Base-by-base conservation (phyloP, 768 basidiomycete species). In the Sarcodon sp. region DNA sequence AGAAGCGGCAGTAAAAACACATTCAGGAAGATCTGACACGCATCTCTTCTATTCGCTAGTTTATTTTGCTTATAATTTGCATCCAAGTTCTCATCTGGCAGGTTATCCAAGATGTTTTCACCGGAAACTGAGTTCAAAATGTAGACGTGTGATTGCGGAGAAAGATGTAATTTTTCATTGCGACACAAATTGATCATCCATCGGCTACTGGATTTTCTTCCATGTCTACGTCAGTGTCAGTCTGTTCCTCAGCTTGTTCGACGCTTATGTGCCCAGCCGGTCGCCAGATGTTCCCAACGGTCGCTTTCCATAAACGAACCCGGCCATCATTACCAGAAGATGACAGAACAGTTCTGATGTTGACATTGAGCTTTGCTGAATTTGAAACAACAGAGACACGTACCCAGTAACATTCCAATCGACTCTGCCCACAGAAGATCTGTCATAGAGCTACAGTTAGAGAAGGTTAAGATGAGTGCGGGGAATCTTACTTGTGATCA, bases 341-440 rank as follows among this genome's bases (percentile, higher is more conserved):
- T 1, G 86, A 83, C 7, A 94, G 69, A 6, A 91, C 72, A 4
- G 90, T 91, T 15, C 89, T 89, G 49, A 27, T 38, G n/a, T 34
- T 41, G 10, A 47, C 7, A 37, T 45, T 21, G 21, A 16, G n/a
- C 32, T 13, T 31, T 34, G 51, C 8, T 54, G 38, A 35, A 35
- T 11, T 31, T 16, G 37, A 18, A 36, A 50, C 33, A 16, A 15
- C 10, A 21, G 44, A 46, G 35, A 18, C 51, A 56, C 64, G 32
- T 53, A 87, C 84, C 87, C 87, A 33, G 83, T 87, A 44, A 92
- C 80, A 60, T 94, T 94, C 90, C 94, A 97, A 60, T 93, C 92
- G 0, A 99, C 92, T 55, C 83, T 73, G 2, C 83, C 83, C 8
- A 93, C 76, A 3, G 82, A 73, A 0, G 83, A 80, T 53, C 85